Percentiles rank a stretch among this genome's conserved stretches.
These are phyloP conservation scores for Yarrowia hollandica DNA, from an alignment of 805 yeast species.

Conservation along the genomic window DNA sequence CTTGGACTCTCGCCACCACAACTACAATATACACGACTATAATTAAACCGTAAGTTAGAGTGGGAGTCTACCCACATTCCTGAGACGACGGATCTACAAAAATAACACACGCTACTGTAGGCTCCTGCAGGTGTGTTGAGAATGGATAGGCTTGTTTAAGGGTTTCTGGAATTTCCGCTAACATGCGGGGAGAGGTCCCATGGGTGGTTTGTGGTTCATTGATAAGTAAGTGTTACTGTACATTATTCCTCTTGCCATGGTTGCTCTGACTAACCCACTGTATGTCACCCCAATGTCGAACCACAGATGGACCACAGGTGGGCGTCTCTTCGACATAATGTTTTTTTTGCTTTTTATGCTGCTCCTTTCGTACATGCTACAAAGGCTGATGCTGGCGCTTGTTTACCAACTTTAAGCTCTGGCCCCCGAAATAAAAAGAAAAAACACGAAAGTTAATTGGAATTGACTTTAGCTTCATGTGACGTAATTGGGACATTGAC, in stretches of 20 bases:
- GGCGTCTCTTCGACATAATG: too few relatives aligned
- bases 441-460: background rate
- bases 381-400: background rate
- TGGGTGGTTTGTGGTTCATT: too few relatives aligned
- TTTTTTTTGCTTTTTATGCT: background rate
- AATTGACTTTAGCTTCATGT: slow-evolving; percentile 8
- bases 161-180: background rate
- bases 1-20: background rate
- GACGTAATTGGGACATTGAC: background rate
- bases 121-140: background rate
- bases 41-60: slow-evolving; percentile 15
- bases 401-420: background rate
- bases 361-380: background rate
- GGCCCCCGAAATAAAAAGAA: too few relatives aligned
- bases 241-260: background rate
- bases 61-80: slow-evolving; percentile 6
- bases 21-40: slow-evolving; percentile 11
- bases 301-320: too few relatives aligned
- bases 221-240: too few relatives aligned
- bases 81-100: background rate
- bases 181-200: background rate
- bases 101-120: too few relatives aligned
- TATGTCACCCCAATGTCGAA: too few relatives aligned
- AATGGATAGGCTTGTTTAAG: slow-evolving; percentile 5
- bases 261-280: too few relatives aligned